Evolutionary conservation across 306 rosid genomes (phyloP).

Genomic region (Herpetospermum pedunculosum): DNA sequence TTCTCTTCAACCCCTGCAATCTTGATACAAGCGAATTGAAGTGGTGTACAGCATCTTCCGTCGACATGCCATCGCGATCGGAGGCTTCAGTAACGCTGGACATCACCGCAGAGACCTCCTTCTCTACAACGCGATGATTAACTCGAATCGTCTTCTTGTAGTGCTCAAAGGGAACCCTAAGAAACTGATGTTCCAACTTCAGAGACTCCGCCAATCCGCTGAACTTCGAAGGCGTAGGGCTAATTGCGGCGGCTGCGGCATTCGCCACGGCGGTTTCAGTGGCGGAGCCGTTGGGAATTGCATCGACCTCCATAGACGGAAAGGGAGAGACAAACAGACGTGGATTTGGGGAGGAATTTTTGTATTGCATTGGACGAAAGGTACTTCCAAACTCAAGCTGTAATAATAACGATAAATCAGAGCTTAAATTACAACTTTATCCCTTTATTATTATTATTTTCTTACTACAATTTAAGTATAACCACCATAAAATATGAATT

Average conservation of each 20-base stretch:
- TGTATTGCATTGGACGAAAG: not conserved
- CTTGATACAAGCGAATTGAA: conserved; percentile 76
- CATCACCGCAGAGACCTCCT: conserved; percentile 70
- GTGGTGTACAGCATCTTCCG: conserved; percentile 56
- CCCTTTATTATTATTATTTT: too few species aligned
- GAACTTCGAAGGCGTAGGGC: conserved; percentile 28
- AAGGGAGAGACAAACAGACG: not conserved
- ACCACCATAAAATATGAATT: too few species aligned
- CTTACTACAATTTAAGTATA: too few species aligned
- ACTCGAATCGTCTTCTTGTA: conserved; percentile 93
- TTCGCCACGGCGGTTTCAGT: conserved; percentile 8
- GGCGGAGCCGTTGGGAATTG: conserved; percentile 49
- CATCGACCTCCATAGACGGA: conserved; percentile 31
- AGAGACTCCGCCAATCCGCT: conserved; percentile 52
- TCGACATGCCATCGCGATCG: conserved; percentile 28
- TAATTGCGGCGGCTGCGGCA: conserved; percentile 17
- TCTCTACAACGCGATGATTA: conserved; percentile 75
- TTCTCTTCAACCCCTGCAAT: conserved; percentile 78
- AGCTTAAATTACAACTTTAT: too few species aligned
- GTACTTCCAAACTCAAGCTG: not conserved
- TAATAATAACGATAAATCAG: not conserved
- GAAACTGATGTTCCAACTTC: conserved; percentile 89
- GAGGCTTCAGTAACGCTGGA: conserved; percentile 48
- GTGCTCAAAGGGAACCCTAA: conserved; percentile 94
- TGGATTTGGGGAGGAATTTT: not conserved